Evolutionary conservation across 2,329 filamentous ascomycete species (phyloP), one percentile per base, ranked within the genome.

Genomic region (Aspergillus sp.): DNA sequence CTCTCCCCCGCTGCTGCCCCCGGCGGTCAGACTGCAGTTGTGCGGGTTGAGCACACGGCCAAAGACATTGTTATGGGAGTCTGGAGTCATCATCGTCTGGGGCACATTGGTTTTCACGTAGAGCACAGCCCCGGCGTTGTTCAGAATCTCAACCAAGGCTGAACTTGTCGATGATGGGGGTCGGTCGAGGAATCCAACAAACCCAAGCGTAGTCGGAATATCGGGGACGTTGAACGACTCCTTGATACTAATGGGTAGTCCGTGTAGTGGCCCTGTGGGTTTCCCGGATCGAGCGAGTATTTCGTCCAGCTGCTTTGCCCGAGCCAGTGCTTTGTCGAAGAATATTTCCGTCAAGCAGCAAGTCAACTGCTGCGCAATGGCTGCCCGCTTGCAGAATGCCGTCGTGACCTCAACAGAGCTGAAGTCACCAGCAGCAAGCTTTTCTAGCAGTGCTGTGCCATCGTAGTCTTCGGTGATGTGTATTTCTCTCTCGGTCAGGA

Each of bases 21-120:
- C 87, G 0, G 85, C 78, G 0, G 81, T 84, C 9, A 87, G 74
- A 8, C 76, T 73, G 1, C 81, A 77, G 53, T 87, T 86, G 60
- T 81, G 74, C 0, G 88, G 87, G 64, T 88, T 89, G 1, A 87
- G 71, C 0, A 83, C 83, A 13, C 82, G 78, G 1, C 85, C 85
- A 53, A 85, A 85, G 12, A 87, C 64, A 61, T 86, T 81, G 66
- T 85, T 87, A 30, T 68, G 63, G 1, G 66, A 68, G 30, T 68
- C 83, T 72, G 11, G 78, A 76, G 67, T 88, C 66, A 68, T 66
- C 61, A 70, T 62, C 0, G 81, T 82, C 59, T 85, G 82, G 1
- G 87, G 86, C 2, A 89, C 77, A 62, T 89, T 89, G 0, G 87
- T 89, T 72, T 90, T 90, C 59, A 83, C 82, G 60, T 89, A 88